Base-by-base conservation (phyloP, 108 stramenopile genomes). In the Skeletonema marinoi region DNA sequence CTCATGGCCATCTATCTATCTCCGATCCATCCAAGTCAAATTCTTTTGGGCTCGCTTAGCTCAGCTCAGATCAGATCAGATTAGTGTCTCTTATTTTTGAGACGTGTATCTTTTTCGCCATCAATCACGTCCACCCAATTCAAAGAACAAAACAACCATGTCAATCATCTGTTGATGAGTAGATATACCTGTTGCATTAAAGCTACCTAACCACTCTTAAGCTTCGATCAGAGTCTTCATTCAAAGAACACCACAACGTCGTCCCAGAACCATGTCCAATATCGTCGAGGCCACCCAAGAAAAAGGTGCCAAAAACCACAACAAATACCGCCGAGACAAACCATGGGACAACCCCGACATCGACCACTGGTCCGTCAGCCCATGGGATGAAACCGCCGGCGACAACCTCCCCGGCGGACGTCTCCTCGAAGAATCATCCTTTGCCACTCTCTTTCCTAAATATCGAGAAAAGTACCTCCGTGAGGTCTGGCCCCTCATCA, bases 381-480 rank as follows among this genome's bases (percentile, higher is more conserved):
- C 86, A 19, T 96, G 94, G 95, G 80, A 95, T 42, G 36, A 79
- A 58, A 25, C 74, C 67, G 50, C 54, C 59, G 60, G 78, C 39
- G 90, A 93, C 63, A 51, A 65, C 48, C 84, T 96, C 56, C 92
- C 90, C 30, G 91, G 93, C 50, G 91, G 92, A 21, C 89, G 89
- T 7, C 85, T 99, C 48, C 78, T 98, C 25, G 98, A 99, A 89
- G 98, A 99, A 86, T 96, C 96, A 19, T 89, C 86, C 71, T 99
- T 99, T 77, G 99, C 99, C 29, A 99, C 98, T 14, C 92, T 99
- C 38, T 99, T 99, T 80, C 99, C 99, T 33, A 96, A 98, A 73
- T 99, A 99, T 74, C 88, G 99, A 33, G 99, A 99, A 87, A 91
- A 93, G 68, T 99, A 99, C 77, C 86, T 99, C 31, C 87, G 98